Base-by-base conservation (phyloP, 495 filamentous ascomycete genomes). In the Acidiella bohemica region DNA sequence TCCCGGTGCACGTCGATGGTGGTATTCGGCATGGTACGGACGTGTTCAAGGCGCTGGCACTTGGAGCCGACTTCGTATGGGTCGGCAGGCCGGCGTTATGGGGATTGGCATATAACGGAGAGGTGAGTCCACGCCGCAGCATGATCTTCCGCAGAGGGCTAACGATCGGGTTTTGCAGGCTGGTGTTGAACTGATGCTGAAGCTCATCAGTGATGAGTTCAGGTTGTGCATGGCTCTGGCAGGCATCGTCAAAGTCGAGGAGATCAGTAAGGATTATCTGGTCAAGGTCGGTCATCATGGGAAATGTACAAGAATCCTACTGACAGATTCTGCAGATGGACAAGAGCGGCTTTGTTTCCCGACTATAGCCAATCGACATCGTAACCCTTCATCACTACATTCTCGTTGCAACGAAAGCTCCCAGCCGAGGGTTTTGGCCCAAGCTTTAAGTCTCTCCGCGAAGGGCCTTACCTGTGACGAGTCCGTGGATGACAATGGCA, bases 31-130 rank as follows among this genome's bases (percentile, higher is more conserved):
- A 53, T 32, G 54, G 48, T 5, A 50, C 54, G 32, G 54, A 55
- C 32, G 43, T 53, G 7, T 58, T 58, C 51, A 58, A 58, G 38
- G 55, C 54, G 20, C 20, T 58, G 23, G 55, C 55, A 18, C 30
- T 58, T 21, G 55, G 55, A 0, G 54, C 55, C 12, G 50, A 58
- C 22, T 58, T 58, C 25, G 30, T 47, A 19, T 54, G 49, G 51
- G 42, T 58, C 17, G 55, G 55, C 0, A 32, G 55, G 24, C 55
- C 54, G 26, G 51, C 46, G 26, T 32, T 58, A 18, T 58, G 55
- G 55, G 55, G 55, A 14, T 38, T 58, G 28, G 53, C 53, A 12
- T 52, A 52, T 34, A 50, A 52, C 41, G 55, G 55, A 2, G 49
- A n/a, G n/a, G n/a, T n/a, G n/a, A n/a, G n/a, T n/a, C n/a, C n/a